These are phyloP conservation scores for Geranium incanum DNA, from an alignment of 441 rosid genomes.

Conservation along the genomic window DNA sequence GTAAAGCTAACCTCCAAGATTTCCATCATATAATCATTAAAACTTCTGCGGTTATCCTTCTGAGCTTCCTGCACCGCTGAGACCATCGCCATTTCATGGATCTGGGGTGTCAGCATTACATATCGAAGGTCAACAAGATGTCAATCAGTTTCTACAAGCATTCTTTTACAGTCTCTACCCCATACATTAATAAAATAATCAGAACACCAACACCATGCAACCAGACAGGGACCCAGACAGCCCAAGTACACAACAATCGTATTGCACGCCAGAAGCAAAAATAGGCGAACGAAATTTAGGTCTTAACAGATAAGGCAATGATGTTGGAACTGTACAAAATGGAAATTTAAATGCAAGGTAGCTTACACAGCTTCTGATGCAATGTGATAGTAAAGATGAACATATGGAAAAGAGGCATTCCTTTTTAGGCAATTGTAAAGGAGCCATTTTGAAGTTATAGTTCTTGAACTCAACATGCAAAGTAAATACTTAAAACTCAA, in stretches of 20 bases:
- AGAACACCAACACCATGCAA: no score
- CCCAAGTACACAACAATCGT: no score
- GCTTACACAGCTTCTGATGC: not conserved
- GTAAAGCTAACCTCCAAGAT: constrained; percentile 67
- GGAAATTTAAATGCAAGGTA: constrained; percentile 1
- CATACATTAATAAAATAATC: no score
- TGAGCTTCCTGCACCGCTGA: constrained; percentile 95
- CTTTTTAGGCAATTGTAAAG: not conserved
- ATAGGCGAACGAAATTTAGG: no score
- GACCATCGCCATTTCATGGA: constrained; percentile 96
- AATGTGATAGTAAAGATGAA: not conserved
- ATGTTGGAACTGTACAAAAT: not conserved
- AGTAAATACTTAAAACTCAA: not conserved
- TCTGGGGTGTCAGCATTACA: constrained; percentile 34
- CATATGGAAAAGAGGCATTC: not conserved
- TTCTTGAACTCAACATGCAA: not conserved
- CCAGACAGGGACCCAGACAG: no score
- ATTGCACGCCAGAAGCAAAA: no score
- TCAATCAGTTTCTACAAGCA: constrained; percentile 7
- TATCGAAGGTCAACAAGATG: not conserved
- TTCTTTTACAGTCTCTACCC: not conserved
- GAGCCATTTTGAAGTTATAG: not conserved
- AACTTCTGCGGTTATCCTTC: constrained; percentile 80
- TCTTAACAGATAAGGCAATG: no score
- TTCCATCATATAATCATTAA: constrained; percentile 87